A percentile compares a stretch with the other conserved stretches of the same genome.
These are phyloP conservation scores for Cercospora zeina DNA, from an alignment of 2,329 filamentous ascomycete genomes.

Conservation along the genomic window DNA sequence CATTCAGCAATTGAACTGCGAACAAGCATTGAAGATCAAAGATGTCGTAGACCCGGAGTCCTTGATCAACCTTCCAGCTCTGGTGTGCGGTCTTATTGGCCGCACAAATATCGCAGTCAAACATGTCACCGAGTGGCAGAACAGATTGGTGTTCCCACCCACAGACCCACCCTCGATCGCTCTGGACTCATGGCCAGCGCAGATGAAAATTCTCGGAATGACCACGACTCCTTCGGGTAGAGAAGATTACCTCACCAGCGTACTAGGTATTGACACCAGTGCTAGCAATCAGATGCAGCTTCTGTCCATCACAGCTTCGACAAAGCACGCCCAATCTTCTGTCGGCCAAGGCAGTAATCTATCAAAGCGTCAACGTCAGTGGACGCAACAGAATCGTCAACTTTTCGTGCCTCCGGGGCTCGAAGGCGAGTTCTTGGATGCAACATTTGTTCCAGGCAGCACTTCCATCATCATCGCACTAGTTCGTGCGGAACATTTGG, in stretches of 20 bases:
- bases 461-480: background rate
- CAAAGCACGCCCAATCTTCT: background rate
- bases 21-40: constrained; percentile 21
- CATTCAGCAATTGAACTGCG: constrained; percentile 21
- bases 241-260: constrained; percentile 4
- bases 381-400: background rate
- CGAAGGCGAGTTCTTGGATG: constrained; percentile 15
- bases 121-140: constrained; percentile 49
- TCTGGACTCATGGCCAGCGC: constrained; percentile 7
- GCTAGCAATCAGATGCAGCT: background rate
- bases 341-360: background rate
- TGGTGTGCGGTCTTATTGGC: constrained; percentile 32
- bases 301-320: background rate
- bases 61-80: constrained; percentile 35
- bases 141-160: constrained; percentile 35
- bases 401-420: background rate
- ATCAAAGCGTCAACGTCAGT: background rate
- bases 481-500: constrained; percentile 6
- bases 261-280: constrained; percentile 2
- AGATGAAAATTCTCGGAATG: constrained; percentile 20
- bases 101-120: constrained; percentile 34
- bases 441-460: constrained; percentile 17
- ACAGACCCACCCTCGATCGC: constrained; percentile 8
- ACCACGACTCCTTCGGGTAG: background rate
- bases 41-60: constrained; percentile 24